phyloP scores from a whole-genome alignment of 768 basidiomycete species.

The Rhodotorula graminis region DNA sequence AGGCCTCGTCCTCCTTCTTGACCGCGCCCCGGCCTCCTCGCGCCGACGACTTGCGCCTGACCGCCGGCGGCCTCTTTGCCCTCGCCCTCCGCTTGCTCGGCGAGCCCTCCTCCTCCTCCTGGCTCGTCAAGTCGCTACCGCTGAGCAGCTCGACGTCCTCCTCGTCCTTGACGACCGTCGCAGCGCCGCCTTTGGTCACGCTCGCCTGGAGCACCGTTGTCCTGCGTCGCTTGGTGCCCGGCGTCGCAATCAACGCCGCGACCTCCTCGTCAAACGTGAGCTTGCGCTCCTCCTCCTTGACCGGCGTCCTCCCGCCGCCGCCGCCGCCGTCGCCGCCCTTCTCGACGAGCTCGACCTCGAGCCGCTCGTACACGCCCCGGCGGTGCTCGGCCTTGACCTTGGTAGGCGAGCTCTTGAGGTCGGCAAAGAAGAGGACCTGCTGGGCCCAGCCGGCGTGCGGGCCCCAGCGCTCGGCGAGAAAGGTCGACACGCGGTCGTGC shows the following conservation, averaged over 20 bases:
- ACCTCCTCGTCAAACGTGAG: conserved; percentile 37
- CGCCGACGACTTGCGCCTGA: neutral
- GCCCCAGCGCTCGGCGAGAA: conserved; percentile 67
- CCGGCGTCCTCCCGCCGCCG: no score
- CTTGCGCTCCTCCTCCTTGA: conserved; percentile 9
- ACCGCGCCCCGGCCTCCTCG: neutral
- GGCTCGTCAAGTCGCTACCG: neutral
- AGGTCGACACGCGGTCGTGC: conserved; percentile 66
- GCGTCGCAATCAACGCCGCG: conserved; percentile 20
- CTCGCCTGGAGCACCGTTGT: neutral
- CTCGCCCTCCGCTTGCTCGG: neutral
- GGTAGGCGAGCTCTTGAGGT: conserved; percentile 23
- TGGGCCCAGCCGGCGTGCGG: conserved; percentile 87
- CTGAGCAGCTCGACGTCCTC: neutral
- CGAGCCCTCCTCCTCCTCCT: neutral
- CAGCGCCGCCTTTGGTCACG: neutral
- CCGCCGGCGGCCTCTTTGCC: neutral
- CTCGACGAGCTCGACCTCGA: conserved; percentile 11
- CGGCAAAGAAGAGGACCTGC: conserved; percentile 43
- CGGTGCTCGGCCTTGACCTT: neutral
- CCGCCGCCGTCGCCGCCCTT: neutral
- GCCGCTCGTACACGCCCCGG: conserved; percentile 2
- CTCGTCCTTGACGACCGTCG: neutral
- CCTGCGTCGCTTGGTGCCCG: conserved; percentile 24
- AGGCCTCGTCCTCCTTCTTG: neutral